Evolutionary conservation across 2,329 filamentous ascomycete genomes (phyloP), one percentile per base, ranked within the genome.

Genomic region (Fusarium drepaniforme): DNA sequence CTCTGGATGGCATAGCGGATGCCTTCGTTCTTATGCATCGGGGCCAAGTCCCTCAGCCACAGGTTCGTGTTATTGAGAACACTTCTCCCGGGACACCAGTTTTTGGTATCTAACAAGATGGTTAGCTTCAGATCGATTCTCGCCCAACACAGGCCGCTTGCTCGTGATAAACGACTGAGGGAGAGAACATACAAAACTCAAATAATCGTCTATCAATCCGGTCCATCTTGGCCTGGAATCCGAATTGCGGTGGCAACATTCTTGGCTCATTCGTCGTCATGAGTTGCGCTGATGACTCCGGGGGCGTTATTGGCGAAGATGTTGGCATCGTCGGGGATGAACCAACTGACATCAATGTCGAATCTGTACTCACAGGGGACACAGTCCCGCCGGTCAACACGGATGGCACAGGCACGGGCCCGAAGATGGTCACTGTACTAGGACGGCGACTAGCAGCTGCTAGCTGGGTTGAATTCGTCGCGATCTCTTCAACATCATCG

Each of bases 81-180:
- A 65, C 82, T 85, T 56, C 84, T 79, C 8, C 84, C 84, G 1
- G 84, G 82, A 40, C 84, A 85, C 84, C 84, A 85, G 23, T 84
- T 84, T 11, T 77, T 78, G 4, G 82, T 74, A 68, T 85, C 84
- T 85, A 12, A 28, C 37, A 65, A 37, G 6, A 59, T 64, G 56
- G 59, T 75, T 51, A 67, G 57, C 49, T 8, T 13, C 57, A 21
- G 64, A 49, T 44, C 42, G 5, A 28, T 37, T 11, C n/a, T 61
- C 15, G 61, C 44, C 49, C 13, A 40, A 2, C 6, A n/a, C 15
- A 33, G 18, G 11, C 49, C 11, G 21, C 12, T 21, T 44, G 21
- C 30, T 51, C 8, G 6, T 25, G 25, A 30, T 3, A 38, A 28
- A 30, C 21, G 40, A 9, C 18, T 12, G n/a, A 18, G 11, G 35